Conservation (phyloP, 2,329 filamentous ascomycete genomes). For the Pseudogymnoascus sp. region DNA sequence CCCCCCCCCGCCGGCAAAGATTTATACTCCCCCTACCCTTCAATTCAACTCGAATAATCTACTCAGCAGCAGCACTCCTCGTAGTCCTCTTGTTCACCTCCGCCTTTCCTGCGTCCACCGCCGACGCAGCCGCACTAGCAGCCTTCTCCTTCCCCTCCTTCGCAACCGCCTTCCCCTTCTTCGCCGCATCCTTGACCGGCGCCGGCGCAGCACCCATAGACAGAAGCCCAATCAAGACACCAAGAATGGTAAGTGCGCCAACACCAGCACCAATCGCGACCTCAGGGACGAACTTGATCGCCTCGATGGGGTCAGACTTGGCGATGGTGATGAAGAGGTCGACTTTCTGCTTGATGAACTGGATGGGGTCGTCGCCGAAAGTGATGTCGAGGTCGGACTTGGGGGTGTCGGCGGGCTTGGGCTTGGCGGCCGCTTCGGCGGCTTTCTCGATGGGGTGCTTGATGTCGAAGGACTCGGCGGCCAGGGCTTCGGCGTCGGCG, state of each 20-base stretch:
- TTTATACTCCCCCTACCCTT: background rate
- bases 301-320: slow-evolving; percentile 69
- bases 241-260: slow-evolving; percentile 59
- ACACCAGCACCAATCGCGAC: slow-evolving; percentile 74
- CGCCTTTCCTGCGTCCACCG: slow-evolving; percentile 66
- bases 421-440: slow-evolving; percentile 69
- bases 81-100: slow-evolving; percentile 14
- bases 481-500: slow-evolving; percentile 83
- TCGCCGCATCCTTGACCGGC: slow-evolving; percentile 41
- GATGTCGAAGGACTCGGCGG: slow-evolving; percentile 79
- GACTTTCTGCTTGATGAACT: slow-evolving; percentile 84
- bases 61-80: background rate
- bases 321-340: slow-evolving; percentile 83
- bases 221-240: slow-evolving; percentile 60
- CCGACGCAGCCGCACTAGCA: slow-evolving; percentile 48
- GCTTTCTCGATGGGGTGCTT: slow-evolving; percentile 80
- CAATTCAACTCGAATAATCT: background rate
- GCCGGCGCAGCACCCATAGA: slow-evolving; percentile 55
- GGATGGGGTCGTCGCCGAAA: slow-evolving; percentile 85
- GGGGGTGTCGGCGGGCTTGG: slow-evolving; percentile 54
- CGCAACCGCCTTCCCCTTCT: slow-evolving; percentile 56
- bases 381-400: slow-evolving; percentile 68
- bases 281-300: slow-evolving; percentile 84
- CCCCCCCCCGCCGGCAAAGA: background rate
- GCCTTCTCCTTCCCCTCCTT: slow-evolving; percentile 70